Base-by-base conservation (phyloP, 208 protist species). In the Crithidia expoeki region DNA sequence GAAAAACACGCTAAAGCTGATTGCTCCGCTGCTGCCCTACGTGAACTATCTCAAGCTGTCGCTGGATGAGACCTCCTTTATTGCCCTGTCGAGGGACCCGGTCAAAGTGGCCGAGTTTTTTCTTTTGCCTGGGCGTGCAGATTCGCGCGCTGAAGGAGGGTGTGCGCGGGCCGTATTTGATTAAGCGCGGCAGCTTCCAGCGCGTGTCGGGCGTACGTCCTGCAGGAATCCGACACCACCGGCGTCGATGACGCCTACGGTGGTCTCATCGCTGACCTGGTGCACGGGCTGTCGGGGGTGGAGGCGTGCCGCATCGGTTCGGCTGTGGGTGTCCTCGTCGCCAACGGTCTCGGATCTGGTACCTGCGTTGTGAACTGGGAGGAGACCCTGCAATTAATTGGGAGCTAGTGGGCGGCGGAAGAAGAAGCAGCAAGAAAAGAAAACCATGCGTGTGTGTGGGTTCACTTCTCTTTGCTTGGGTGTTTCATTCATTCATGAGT, bases 1-100 rank as follows among this genome's bases (percentile, higher is more conserved):
- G 50, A n/a, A n/a, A 11, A 44, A 46, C 28, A 70, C 70, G 27
- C 75, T 70, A 9, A 51, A 51, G 23, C 25, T 80, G 17, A 59
- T 67, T n/a, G 40, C 51, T 38, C 68, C 62, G 42, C 70, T 68
- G 16, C 62, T 71, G 38, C 68, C 46, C 1, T 75, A 46, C 62
- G 65, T 75, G 40, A 68, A 72, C 28, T 75, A 76, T 64, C 64
- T 80, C 58, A 64, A 72, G 57, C 75, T 49, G 30, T 71, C 32
- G 6, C 30, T 72, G 28, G 63, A 75, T 34, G 63, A 75, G 68
- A 62, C 60, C 28, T 28, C 44, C 19, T 73, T 32, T 49, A 68
- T 67, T 9, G 58, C 50, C 21, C 44, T 38, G 21, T 49, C 53
- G 6, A 27, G 34, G 19, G 68, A 61, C 38, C 53, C 65, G 9